Evolutionary conservation across 2,329 filamentous ascomycete species (phyloP), one percentile per base, ranked within the genome.

Genomic region (Amphichorda felina): DNA sequence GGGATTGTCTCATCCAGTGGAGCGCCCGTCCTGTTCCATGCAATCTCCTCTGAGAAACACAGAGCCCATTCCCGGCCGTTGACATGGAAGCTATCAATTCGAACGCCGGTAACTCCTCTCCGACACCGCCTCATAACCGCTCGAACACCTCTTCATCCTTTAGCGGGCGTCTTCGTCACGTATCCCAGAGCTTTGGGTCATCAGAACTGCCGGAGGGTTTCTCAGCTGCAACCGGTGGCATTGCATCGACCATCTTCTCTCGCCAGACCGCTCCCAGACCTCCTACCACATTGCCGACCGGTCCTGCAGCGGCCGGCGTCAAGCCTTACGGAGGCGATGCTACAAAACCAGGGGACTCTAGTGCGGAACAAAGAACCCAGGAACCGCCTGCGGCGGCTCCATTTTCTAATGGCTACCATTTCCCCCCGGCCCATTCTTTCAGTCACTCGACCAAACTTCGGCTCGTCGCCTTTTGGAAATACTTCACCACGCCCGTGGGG

Each of bases 401-500:
- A 37, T 76, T 72, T 42, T 60, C 66, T n/a, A 80, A 79, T 47
- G 73, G 75, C 29, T 79, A 80, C 46, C 70, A 79, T 48, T 79
- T 78, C 45, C 74, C 72, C 16, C 75, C 72, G 5, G 72, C 66
- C 37, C 73, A 75, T 46, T 59, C 74, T 0, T 74, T 70, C 61
- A 67, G 61, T 25, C 70, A 75, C 38, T 70, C 76, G 2, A 71
- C 73, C 2, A 60, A 55, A 15, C 72, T 76, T 35, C 73, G 70
- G 2, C 49, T 77, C 10, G 60, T 66, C 19, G 68, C 72, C 0
- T 84, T 82, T 50, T 79, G 75, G 74, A 70, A 73, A 35, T 94
- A 85, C 61, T 73, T 82, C 46, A 61, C 72, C 26, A 93, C 84
- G 0, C 81, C 81, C 0, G 56, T 82, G 37, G 85, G 86, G 3